Percentiles rank a stretch among this genome's conserved stretches.
phyloP scores from a whole-genome alignment of 768 basidiomycete genomes.

The Suillus occidentalis region DNA sequence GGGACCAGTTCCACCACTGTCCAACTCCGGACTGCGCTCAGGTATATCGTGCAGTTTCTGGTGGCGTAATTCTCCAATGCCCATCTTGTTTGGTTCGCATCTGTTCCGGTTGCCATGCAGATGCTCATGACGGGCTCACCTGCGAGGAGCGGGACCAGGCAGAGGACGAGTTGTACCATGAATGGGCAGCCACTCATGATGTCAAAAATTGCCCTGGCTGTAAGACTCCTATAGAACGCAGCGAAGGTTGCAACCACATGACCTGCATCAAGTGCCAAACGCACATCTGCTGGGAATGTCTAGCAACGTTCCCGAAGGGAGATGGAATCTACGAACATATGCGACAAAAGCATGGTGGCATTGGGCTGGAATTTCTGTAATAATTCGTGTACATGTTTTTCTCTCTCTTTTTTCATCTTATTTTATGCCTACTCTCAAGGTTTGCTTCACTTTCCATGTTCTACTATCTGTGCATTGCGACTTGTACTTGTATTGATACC shows the following conservation, averaged over 20 bases:
- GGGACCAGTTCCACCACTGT: conserved; percentile 69
- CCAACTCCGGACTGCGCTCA: conserved; percentile 79
- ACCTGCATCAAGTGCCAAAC: conserved; percentile 72
- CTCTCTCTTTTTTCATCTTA: not conserved
- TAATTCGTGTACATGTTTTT: conserved; percentile 7
- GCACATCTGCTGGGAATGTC: conserved; percentile 81
- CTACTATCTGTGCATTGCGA: not conserved
- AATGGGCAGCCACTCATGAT: conserved; percentile 62
- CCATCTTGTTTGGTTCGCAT: conserved; percentile 71
- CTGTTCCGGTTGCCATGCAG: conserved; percentile 59
- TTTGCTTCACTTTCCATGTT: not conserved
- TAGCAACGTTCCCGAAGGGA: conserved; percentile 66
- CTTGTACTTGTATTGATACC: conserved; percentile 13
- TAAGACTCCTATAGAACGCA: conserved; percentile 66
- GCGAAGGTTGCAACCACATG: conserved; percentile 82
- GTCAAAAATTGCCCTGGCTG: conserved; percentile 79
- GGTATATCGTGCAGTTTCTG: conserved; percentile 59
- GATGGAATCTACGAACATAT: conserved; percentile 80
- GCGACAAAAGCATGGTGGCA: conserved; percentile 64
- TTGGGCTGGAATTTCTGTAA: conserved; percentile 37
- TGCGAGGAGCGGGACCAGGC: conserved; percentile 58
- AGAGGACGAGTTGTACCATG: conserved; percentile 56
- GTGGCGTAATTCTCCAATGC: conserved; percentile 58
- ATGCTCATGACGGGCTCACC: conserved; percentile 64
- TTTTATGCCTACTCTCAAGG: conserved; percentile 6